phyloP scores from a whole-genome alignment of 176 grass and related monocot genomes.

The Avena insularis region DNA sequence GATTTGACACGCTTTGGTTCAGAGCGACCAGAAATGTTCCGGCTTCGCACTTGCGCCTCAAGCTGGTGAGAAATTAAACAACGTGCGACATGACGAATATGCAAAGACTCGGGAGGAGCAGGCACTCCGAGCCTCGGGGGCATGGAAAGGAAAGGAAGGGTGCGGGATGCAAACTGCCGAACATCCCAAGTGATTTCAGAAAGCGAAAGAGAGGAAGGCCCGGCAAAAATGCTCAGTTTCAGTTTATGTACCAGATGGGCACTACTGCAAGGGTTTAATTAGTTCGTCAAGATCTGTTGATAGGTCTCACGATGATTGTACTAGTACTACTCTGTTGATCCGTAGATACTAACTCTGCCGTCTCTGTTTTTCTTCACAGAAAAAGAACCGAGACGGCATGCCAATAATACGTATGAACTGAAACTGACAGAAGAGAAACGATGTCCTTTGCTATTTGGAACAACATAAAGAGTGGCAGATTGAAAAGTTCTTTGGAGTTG shows the following conservation, averaged over 20 bases:
- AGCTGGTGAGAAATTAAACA: not conserved
- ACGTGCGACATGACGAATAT: not conserved
- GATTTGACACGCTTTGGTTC: not conserved
- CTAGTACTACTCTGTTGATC: too few relatives aligned
- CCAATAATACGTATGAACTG: too few relatives aligned
- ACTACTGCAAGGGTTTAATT: not conserved
- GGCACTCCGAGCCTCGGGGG: not conserved
- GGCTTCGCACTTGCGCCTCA: not conserved
- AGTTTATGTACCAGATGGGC: not conserved
- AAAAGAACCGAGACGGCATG: too few relatives aligned
- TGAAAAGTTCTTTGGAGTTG: not conserved
- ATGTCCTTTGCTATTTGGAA: too few relatives aligned
- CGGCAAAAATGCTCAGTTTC: not conserved
- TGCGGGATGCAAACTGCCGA: not conserved
- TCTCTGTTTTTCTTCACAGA: too few relatives aligned
- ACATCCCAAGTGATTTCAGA: not conserved
- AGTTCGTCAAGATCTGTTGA: not conserved
- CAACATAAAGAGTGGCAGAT: too few relatives aligned
- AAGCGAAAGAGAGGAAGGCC: not conserved
- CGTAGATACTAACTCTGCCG: too few relatives aligned
- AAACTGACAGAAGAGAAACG: too few relatives aligned
- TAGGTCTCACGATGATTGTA: not conserved
- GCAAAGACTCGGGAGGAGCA: not conserved
- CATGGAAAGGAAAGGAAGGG: not conserved
- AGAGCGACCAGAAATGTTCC: not conserved